These are phyloP conservation scores for Osmozyma mogii DNA, from an alignment of 805 yeast genomes.

Conservation along the genomic window DNA sequence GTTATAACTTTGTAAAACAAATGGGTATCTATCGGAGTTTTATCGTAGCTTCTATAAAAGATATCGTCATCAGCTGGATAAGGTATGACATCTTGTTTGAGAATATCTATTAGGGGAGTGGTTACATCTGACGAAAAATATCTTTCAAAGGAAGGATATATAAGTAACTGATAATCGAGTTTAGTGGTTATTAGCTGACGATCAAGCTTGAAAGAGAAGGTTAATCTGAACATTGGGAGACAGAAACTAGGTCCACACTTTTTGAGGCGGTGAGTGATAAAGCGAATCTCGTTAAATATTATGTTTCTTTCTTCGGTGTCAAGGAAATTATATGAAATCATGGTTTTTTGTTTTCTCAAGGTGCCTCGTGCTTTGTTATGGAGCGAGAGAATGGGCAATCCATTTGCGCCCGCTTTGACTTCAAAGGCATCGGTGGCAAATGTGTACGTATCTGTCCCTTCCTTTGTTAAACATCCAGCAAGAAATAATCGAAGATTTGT, in stretches of 20 bases:
- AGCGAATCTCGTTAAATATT: slow-evolving; percentile 8
- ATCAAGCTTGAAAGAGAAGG: too few relatives aligned
- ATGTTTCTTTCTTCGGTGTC: slow-evolving; percentile 2
- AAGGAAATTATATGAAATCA: slow-evolving; percentile 9
- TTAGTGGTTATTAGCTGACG: slow-evolving; percentile 1
- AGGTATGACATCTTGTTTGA: slow-evolving; percentile 1
- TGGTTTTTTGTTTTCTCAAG: slow-evolving; percentile 4
- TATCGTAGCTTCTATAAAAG: background rate
- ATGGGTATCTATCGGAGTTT: slow-evolving; percentile 22
- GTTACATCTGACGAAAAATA: slow-evolving; percentile 13
- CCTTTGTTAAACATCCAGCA: slow-evolving; percentile 3
- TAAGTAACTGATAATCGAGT: slow-evolving; percentile 5
- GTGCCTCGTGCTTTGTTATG: slow-evolving; percentile 4
- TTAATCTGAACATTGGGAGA: too few relatives aligned
- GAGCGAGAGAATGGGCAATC: slow-evolving; percentile 6
- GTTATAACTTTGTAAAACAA: slow-evolving; percentile 46
- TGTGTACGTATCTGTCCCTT: background rate
- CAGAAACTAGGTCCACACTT: slow-evolving; percentile 9
- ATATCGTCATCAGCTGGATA: slow-evolving; percentile 1
- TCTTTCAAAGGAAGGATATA: slow-evolving; percentile 8
- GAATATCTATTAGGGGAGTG: slow-evolving; percentile 3
- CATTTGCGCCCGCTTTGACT: slow-evolving; percentile 4
- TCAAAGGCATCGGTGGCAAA: slow-evolving; percentile 7
- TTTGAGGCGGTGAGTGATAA: slow-evolving; percentile 7
- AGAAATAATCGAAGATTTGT: slow-evolving; percentile 2